These are phyloP conservation scores for Serendipita vermifera DNA, from an alignment of 768 basidiomycete genomes.

Conservation along the genomic window DNA sequence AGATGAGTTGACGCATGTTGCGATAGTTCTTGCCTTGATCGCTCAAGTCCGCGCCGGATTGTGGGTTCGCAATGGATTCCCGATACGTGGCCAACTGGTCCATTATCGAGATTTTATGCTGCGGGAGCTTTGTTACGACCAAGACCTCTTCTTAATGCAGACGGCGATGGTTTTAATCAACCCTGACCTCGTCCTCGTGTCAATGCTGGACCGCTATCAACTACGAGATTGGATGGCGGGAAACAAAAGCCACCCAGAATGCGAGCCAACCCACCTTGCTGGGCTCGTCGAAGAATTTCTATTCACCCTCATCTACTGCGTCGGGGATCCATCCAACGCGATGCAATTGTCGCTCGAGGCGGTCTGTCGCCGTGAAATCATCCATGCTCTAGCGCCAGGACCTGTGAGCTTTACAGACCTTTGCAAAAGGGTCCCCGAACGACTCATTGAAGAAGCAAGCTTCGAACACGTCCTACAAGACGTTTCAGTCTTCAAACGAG, in stretches of 20 bases:
- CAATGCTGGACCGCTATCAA: constrained; percentile 82
- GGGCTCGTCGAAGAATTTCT: constrained; percentile 89
- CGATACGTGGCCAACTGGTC: constrained; percentile 84
- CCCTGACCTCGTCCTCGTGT: constrained; percentile 66
- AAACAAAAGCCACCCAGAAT: constrained; percentile 39
- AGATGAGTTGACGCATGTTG: not conserved
- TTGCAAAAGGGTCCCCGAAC: constrained; percentile 79
- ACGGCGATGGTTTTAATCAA: constrained; percentile 58
- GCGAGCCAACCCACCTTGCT: constrained; percentile 57
- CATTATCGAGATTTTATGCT: constrained; percentile 96
- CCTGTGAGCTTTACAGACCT: constrained; percentile 84
- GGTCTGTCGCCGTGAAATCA: constrained; percentile 68
- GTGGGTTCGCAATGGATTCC: constrained; percentile 96
- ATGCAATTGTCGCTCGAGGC: constrained; percentile 48
- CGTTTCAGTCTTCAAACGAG: constrained; percentile 71
- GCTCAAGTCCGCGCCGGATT: constrained; percentile 90
- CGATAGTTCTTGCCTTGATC: constrained; percentile 76
- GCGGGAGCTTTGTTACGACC: constrained; percentile 91
- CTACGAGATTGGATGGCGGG: constrained; percentile 70
- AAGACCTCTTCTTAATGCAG: constrained; percentile 85
- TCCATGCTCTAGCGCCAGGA: constrained; percentile 82
- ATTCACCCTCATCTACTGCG: constrained; percentile 72
- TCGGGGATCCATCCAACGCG: constrained; percentile 70
- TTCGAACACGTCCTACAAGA: constrained; percentile 68
- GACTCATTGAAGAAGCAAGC: constrained; percentile 67